These are phyloP conservation scores for Austroboletus rostrupii DNA, from an alignment of 1,284 basidiomycete genomes.

Conservation along the genomic window DNA sequence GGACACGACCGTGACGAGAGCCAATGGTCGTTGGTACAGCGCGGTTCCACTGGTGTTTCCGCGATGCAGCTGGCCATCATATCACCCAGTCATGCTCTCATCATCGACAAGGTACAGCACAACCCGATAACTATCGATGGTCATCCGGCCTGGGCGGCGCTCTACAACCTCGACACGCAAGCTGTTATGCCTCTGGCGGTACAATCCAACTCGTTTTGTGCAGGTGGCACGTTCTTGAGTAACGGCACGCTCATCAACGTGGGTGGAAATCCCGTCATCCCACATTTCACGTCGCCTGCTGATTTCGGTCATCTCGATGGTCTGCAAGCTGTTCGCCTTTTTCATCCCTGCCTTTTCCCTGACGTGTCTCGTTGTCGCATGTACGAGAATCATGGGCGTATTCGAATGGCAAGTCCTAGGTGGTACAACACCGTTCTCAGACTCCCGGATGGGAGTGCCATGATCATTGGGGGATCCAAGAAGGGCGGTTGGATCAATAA, in stretches of 20 bases:
- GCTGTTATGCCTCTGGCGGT: constrained; percentile 60
- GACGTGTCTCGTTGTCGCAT: constrained; percentile 51
- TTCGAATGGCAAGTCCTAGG: constrained; percentile 69
- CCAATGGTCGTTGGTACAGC: constrained; percentile 49
- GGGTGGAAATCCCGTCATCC: constrained; percentile 73
- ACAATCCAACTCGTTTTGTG: constrained; percentile 85
- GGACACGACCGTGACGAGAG: constrained; percentile 6
- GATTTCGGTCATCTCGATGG: constrained; percentile 77
- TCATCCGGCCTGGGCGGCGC: constrained; percentile 74
- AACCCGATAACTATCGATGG: constrained; percentile 70
- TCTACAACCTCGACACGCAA: constrained; percentile 67
- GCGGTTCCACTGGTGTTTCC: constrained; percentile 71
- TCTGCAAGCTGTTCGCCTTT: constrained; percentile 68
- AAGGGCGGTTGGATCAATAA: constrained; percentile 83
- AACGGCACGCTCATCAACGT: constrained; percentile 76
- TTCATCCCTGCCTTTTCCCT: constrained; percentile 61
- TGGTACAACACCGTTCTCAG: constrained; percentile 76
- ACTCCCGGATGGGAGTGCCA: constrained; percentile 70
- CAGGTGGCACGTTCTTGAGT: constrained; percentile 71
- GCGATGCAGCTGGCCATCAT: constrained; percentile 79
- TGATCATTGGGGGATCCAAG: constrained; percentile 78
- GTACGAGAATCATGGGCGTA: constrained; percentile 58
- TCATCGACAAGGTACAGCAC: constrained; percentile 83
- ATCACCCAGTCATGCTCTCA: constrained; percentile 64
- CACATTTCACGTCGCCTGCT: constrained; percentile 54